These are phyloP conservation scores for Candida krabiensis DNA, from an alignment of 805 yeast genomes.

Conservation along the genomic window DNA sequence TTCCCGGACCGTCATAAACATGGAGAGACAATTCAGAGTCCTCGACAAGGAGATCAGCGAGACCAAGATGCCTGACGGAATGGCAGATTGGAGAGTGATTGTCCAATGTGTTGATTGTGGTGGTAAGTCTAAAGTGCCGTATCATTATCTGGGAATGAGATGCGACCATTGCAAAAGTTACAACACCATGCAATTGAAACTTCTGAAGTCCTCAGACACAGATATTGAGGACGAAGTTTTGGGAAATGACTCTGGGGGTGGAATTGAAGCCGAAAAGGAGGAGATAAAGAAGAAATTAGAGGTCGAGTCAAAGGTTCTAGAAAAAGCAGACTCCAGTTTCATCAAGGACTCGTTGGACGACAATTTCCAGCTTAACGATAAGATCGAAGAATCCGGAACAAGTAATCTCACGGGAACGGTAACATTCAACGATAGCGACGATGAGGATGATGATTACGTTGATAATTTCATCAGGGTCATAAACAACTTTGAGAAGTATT, in stretches of 20 bases:
- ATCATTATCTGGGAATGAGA: conserved; percentile 83
- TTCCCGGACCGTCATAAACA: conserved; percentile 77
- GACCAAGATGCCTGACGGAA: conserved; percentile 80
- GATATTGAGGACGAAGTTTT: conserved; percentile 29
- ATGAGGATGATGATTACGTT: conserved; percentile 27
- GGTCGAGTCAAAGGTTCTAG: conserved; percentile 1
- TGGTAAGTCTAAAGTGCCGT: conserved; percentile 71
- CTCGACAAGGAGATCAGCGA: conserved; percentile 78
- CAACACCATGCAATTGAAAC: conserved; percentile 72
- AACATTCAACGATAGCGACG: conserved; percentile 21
- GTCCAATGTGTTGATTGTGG: conserved; percentile 85
- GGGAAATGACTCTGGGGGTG: conserved; percentile 8
- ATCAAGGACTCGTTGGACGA: conserved; percentile 31
- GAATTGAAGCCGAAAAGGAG: background rate
- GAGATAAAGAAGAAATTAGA: background rate
- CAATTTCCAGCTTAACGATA: conserved; percentile 34
- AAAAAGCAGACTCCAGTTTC: conserved; percentile 1
- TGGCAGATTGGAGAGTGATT: conserved; percentile 71
- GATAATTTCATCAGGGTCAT: conserved; percentile 35
- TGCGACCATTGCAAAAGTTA: conserved; percentile 87
- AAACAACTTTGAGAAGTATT: conserved; percentile 35
- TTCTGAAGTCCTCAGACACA: conserved; percentile 61
- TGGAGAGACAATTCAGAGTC: conserved; percentile 86
- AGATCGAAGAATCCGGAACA: conserved; percentile 7
- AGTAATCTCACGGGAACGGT: conserved; percentile 11